Conservation (phyloP, 306 rosid species). For the Trifolium repens region DNA sequence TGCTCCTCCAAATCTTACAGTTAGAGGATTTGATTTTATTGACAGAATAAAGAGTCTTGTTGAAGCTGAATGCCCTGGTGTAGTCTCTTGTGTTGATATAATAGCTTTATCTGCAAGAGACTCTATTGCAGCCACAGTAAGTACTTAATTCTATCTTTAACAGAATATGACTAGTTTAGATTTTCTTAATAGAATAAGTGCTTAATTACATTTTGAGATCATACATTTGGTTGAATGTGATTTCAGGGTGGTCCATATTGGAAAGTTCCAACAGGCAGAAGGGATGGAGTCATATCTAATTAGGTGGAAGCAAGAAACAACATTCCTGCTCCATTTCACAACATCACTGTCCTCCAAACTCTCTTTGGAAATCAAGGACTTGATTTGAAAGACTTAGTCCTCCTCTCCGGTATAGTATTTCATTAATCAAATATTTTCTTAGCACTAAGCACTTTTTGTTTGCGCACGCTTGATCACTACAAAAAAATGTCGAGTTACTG, state of each 20-base stretch:
- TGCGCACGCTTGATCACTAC: background rate
- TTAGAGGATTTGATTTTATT: slow-evolving; percentile 85
- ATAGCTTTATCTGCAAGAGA: slow-evolving; percentile 80
- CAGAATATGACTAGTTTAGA: background rate
- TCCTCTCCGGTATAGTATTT: slow-evolving; percentile 65
- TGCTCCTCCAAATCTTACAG: slow-evolving; percentile 74
- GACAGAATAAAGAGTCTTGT: slow-evolving; percentile 77
- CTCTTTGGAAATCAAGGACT: slow-evolving; percentile 72
- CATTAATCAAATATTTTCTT: slow-evolving; percentile 6
- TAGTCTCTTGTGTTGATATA: slow-evolving; percentile 85
- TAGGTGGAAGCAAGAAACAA: slow-evolving; percentile 53
- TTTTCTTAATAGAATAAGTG: background rate
- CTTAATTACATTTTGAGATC: too few species aligned
- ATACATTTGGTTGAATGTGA: slow-evolving; percentile 13
- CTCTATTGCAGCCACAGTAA: slow-evolving; percentile 72
- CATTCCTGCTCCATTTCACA: slow-evolving; percentile 72
- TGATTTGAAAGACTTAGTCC: slow-evolving; percentile 72
- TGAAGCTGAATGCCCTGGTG: slow-evolving; percentile 86
- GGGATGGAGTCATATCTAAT: slow-evolving; percentile 78
- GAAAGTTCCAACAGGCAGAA: slow-evolving; percentile 94
- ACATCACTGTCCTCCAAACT: slow-evolving; percentile 66
- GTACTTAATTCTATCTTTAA: slow-evolving; percentile 35
- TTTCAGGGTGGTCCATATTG: slow-evolving; percentile 93
- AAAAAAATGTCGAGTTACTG: background rate
- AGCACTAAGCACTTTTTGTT: background rate